Conservation (phyloP, 371 early-diverging fungal species). For the Mortierella sp. region DNA sequence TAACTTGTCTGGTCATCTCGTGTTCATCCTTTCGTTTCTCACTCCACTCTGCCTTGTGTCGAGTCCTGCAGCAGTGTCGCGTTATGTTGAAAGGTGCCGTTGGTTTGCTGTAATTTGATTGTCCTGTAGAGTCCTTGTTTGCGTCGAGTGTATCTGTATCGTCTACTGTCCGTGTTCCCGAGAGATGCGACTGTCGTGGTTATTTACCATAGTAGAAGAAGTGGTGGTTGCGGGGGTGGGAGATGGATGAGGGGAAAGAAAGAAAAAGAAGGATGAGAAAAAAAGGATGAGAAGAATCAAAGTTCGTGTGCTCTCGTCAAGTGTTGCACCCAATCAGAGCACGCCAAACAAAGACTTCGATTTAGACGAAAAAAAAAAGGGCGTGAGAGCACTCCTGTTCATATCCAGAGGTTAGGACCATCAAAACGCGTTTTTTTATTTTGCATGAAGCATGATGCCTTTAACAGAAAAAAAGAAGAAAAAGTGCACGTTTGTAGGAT, state of each 20-base stretch:
- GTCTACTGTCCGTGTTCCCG: not conserved
- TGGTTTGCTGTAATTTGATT: not conserved
- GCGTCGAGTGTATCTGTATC: not conserved
- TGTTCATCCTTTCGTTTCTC: no score
- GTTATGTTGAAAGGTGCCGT: not conserved
- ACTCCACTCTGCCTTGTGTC: no score
- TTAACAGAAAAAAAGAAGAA: no score
- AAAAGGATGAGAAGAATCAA: not conserved
- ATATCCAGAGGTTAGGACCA: no score
- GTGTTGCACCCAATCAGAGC: not conserved
- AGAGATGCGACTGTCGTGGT: not conserved
- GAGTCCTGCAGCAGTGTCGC: not conserved
- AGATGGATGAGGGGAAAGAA: not conserved
- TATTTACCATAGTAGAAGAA: not conserved
- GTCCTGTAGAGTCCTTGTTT: not conserved
- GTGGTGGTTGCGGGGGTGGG: not conserved
- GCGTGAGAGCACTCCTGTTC: constrained; percentile 4
- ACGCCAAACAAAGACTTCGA: constrained; percentile 11
- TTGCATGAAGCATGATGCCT: no score
- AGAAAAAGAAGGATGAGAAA: not conserved
- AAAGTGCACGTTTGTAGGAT: no score
- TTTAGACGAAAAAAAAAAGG: not conserved
- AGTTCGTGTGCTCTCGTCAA: not conserved
- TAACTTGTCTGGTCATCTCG: no score
- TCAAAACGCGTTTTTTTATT: no score